phyloP scores from a whole-genome alignment of 176 grass and related monocot species.

The Phragmites australis region DNA sequence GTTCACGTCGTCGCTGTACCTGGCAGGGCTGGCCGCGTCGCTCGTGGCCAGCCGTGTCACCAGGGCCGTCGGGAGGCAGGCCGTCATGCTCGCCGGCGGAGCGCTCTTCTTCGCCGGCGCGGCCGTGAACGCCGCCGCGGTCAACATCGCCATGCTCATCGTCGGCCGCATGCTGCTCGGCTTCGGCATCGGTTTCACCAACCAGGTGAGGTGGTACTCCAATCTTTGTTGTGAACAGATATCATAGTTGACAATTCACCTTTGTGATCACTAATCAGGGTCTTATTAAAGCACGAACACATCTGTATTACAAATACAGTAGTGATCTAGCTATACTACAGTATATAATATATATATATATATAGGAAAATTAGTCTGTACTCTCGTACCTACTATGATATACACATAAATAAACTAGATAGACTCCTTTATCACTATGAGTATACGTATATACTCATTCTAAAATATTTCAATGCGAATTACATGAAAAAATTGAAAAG shows the following conservation, averaged over 20 bases:
- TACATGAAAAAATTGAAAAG: too few species aligned
- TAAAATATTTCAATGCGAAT: too few species aligned
- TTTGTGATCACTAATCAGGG: background rate
- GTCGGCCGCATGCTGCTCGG: slow-evolving; percentile 65
- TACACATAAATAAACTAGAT: too few species aligned
- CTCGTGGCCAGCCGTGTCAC: slow-evolving; percentile 56
- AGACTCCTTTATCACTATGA: too few species aligned
- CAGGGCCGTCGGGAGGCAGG: slow-evolving; percentile 57
- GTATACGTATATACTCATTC: too few species aligned
- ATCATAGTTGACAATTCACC: too few species aligned
- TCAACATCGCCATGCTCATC: slow-evolving; percentile 76
- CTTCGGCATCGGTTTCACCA: slow-evolving; percentile 71
- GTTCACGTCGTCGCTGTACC: slow-evolving; percentile 75
- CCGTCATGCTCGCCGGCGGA: slow-evolving; percentile 63
- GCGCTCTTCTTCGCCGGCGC: slow-evolving; percentile 56
- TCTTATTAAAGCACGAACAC: too few species aligned
- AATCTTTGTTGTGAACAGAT: background rate
- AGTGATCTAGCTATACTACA: too few species aligned
- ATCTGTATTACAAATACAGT: too few species aligned
- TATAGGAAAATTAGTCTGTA: too few species aligned
- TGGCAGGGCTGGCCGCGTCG: slow-evolving; percentile 55
- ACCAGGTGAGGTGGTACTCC: slow-evolving; percentile 45
- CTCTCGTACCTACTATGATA: too few species aligned
- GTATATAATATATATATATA: too few species aligned
- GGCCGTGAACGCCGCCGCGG: slow-evolving; percentile 50